Evolutionary conservation across 2,329 filamentous ascomycete genomes (phyloP).

Genomic region (Byssochlamys sp.): DNA sequence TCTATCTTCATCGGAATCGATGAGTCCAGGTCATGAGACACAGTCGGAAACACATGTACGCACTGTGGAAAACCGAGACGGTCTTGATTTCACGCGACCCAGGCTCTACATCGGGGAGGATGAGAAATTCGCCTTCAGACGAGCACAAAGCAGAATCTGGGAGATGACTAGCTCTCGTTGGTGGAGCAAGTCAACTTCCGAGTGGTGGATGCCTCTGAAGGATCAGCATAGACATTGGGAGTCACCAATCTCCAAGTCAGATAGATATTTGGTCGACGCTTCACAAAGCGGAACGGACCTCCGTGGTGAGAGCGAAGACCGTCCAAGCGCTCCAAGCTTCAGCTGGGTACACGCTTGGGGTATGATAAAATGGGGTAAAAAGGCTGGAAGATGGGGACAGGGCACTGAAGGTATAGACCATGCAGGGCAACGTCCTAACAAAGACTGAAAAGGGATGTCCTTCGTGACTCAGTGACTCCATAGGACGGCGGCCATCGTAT

Average conservation of each 20-base stretch:
- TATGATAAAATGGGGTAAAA: conserved; percentile 44
- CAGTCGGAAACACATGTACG: background rate
- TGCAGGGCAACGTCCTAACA: background rate
- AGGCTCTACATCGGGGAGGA: conserved; percentile 68
- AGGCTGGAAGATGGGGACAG: conserved; percentile 44
- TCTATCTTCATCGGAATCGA: background rate
- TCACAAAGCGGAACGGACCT: background rate
- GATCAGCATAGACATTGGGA: conserved; percentile 57
- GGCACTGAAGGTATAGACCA: conserved; percentile 34
- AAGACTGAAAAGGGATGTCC: background rate
- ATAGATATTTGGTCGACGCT: background rate
- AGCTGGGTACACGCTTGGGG: conserved; percentile 47
- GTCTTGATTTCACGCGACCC: conserved; percentile 57
- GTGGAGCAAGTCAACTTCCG: conserved; percentile 49
- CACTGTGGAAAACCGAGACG: conserved; percentile 8
- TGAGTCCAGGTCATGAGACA: background rate
- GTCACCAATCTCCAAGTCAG: background rate
- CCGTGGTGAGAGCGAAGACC: background rate
- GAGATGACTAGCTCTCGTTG: conserved; percentile 66
- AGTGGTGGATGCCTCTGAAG: conserved; percentile 62
- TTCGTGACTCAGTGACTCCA: background rate
- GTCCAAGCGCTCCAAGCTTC: conserved; percentile 40
- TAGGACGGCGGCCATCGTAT: background rate
- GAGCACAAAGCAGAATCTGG: conserved; percentile 68
- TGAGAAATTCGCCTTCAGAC: conserved; percentile 70